A percentile compares a stretch with the other conserved stretches of the same genome.
Conservation (phyloP, 768 basidiomycete species). For the Serpula lacrymans region DNA sequence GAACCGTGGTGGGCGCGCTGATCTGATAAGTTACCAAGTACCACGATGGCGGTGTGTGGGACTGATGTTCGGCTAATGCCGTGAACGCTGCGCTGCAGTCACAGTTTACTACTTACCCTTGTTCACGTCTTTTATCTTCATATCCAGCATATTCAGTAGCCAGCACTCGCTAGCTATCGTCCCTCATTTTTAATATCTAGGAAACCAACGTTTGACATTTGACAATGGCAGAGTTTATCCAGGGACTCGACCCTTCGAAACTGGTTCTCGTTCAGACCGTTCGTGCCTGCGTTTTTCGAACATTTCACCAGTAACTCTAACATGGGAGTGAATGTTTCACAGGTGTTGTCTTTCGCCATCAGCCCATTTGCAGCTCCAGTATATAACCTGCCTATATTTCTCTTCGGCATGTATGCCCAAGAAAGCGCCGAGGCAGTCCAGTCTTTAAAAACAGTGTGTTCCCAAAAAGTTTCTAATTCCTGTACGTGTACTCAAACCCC, state of each 20-base stretch:
- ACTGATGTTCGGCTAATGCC: too few species aligned
- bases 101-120: too few species aligned
- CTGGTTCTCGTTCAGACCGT: slow-evolving; percentile 66
- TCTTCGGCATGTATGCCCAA: slow-evolving; percentile 73
- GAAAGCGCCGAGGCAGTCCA: slow-evolving; percentile 64
- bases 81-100: too few species aligned
- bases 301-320: background rate
- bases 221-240: slow-evolving; percentile 69
- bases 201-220: too few species aligned
- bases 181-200: too few species aligned
- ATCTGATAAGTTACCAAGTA: too few species aligned
- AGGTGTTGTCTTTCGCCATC: slow-evolving; percentile 62
- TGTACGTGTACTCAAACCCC: slow-evolving; percentile 2
- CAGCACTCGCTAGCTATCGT: too few species aligned
- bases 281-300: slow-evolving; percentile 15
- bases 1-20: too few species aligned
- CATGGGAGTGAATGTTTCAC: slow-evolving; percentile 6
- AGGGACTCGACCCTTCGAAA: slow-evolving; percentile 68
- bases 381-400: slow-evolving; percentile 81
- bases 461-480: background rate
- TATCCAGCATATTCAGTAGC: too few species aligned
- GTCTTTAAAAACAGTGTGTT: slow-evolving; percentile 59
- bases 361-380: slow-evolving; percentile 54
- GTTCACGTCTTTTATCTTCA: too few species aligned
- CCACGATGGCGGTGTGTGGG: too few species aligned